Evolutionary conservation across 306 rosid genomes (phyloP).

Genomic region (Crotalaria pallida): DNA sequence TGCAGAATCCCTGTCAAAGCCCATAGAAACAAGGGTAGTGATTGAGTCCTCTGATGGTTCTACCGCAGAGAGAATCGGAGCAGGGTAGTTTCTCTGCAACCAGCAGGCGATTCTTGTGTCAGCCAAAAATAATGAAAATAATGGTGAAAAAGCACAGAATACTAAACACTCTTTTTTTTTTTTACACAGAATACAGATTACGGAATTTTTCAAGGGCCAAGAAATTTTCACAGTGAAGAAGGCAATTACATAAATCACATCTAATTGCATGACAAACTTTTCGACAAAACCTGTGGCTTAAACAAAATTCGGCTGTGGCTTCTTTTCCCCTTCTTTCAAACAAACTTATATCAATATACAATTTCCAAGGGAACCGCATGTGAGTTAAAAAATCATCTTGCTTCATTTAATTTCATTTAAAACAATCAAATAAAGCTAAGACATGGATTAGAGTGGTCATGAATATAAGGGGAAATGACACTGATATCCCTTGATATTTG

Average conservation of each 20-base stretch:
- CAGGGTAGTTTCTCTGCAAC: constrained; percentile 67
- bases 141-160: not conserved
- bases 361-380: not conserved
- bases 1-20: constrained; percentile 87
- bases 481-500: too few relatives aligned
- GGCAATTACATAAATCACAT: not conserved
- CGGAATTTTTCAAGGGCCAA: not conserved
- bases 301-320: not conserved
- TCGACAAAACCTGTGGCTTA: not conserved
- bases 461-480: too few relatives aligned
- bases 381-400: not conserved
- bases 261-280: not conserved
- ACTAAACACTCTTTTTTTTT: not conserved
- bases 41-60: constrained; percentile 82
- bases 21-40: constrained; percentile 86
- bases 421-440: not conserved
- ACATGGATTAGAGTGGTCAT: not conserved
- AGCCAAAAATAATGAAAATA: not conserved
- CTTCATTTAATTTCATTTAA: not conserved
- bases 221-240: not conserved
- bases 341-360: not conserved
- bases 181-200: not conserved
- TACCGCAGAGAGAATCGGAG: constrained; percentile 43
- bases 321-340: not conserved
- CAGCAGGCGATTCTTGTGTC: not conserved